Evolutionary conservation across 2,329 filamentous ascomycete genomes (phyloP).

Genomic region (Huntiella abstrusa): DNA sequence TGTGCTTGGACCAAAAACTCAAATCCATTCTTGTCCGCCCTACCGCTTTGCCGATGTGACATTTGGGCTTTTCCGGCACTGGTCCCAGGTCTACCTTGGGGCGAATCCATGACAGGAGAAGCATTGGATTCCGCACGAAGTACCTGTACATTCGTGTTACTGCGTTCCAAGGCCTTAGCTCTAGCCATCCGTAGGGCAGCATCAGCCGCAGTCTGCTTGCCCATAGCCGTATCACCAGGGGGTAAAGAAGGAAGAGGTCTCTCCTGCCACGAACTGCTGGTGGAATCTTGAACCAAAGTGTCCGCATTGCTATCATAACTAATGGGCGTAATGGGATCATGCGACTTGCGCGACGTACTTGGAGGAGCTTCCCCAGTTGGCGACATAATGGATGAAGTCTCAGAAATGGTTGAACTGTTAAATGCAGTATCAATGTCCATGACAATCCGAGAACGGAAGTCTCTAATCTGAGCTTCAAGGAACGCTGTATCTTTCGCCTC

Average conservation of each 20-base stretch:
- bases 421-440: conserved; percentile 89
- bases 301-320: conserved; percentile 15
- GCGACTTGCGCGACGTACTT: conserved; percentile 8
- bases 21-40: conserved; percentile 17
- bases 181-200: conserved; percentile 29
- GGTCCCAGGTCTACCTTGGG: background rate
- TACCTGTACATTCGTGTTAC: conserved; percentile 16
- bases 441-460: conserved; percentile 63
- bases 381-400: conserved; percentile 9
- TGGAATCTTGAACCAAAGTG: conserved; percentile 15
- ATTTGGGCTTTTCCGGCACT: background rate
- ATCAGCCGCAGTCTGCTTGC: conserved; percentile 10
- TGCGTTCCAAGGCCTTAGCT: conserved; percentile 22
- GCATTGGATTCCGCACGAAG: conserved; percentile 2
- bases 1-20: conserved; percentile 28
- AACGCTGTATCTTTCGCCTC: conserved; percentile 7
- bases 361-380: conserved; percentile 2
- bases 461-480: conserved; percentile 56
- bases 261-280: conserved; percentile 22
- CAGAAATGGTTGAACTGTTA: conserved; percentile 39
- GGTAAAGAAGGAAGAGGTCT: conserved; percentile 34
- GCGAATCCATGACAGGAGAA: background rate
- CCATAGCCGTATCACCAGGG: conserved; percentile 18
- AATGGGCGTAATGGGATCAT: conserved; percentile 4
- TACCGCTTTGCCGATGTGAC: background rate